Base-by-base conservation (phyloP, 805 yeast species). In the Suhomyces xylopsoci region DNA sequence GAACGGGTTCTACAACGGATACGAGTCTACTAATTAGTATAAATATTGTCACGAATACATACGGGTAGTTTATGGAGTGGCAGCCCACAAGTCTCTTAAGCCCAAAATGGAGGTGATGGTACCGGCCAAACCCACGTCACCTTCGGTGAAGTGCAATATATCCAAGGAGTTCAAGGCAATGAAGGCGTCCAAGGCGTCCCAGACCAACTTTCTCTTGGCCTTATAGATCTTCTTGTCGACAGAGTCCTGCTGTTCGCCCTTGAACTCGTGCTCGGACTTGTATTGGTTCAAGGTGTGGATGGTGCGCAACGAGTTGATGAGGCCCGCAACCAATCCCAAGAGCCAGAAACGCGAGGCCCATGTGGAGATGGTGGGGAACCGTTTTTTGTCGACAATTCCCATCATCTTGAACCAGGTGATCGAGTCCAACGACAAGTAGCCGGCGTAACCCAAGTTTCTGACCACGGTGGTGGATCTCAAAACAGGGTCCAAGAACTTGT, bases 91-190 rank as follows among this genome's bases (percentile, higher is more conserved):
- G 61, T 87, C 91, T 65, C 80, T 81, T 50, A 90, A 74, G 44
- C 96, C 97, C 69, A 90, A 75, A 47, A 84, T 54, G 40, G 96
- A 87, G 30, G 97, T 90, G 54, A 88, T 71, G 24, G 87, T 79
- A 65, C 98, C 98, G 38, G 94, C 90, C 53, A 85, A 71, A 36
- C 96, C 97, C 48, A 90, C 81, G 42, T 84, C 78, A 48, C 96
- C 94, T 61, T 92, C 97, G 65, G 84, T 82, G 61, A 83, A 74
- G 59, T 77, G 76, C 60, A 87, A 73, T 69, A 76, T 71, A 52
- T 80, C 77, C 68, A 88, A 79, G 50, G 84, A 81, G 68, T 87
- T 84, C 64, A 85, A 73, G 10, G 94, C 96, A 62, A 92, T 85
- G 56, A 87, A 77, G 57, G 81, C 65, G 70, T 92, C 97, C 55